Percentiles rank a stretch among this genome's conserved stretches.
phyloP scores from a whole-genome alignment of 1,284 basidiomycete genomes.

The Ustilago lituana region DNA sequence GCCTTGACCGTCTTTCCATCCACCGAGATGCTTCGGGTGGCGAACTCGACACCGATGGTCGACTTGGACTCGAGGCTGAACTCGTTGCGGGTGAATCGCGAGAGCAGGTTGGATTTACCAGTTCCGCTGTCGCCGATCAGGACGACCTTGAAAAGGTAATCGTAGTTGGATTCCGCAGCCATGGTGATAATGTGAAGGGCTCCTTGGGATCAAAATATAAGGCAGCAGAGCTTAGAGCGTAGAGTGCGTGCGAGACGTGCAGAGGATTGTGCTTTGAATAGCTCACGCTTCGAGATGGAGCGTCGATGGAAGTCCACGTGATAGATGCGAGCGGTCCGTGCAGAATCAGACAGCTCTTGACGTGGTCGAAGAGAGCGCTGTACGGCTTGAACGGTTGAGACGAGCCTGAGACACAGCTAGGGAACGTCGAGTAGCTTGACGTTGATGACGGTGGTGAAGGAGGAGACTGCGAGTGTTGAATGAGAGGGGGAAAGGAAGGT shows the following conservation, averaged over 20 bases:
- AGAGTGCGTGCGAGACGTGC: no score
- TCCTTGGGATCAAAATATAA: no score
- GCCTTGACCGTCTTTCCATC: slow-evolving; percentile 98
- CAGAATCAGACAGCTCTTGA: background rate
- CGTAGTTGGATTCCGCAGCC: slow-evolving; percentile 65
- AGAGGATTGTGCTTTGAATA: no score
- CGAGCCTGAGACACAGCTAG: no score
- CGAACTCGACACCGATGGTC: slow-evolving; percentile 99
- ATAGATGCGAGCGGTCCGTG: background rate
- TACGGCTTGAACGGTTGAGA: no score
- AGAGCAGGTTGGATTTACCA: slow-evolving; percentile 80
- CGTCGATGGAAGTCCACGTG: background rate
- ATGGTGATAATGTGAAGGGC: slow-evolving; percentile 26
- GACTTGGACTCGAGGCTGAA: slow-evolving; percentile 96
- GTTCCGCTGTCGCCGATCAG: slow-evolving; percentile 99
- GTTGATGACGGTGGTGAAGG: no score
- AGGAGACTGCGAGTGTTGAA: no score
- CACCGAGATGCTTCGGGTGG: slow-evolving; percentile 91
- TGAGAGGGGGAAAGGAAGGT: no score
- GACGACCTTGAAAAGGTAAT: slow-evolving; percentile 71
- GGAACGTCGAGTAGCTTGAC: no score
- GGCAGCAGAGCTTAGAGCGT: no score
- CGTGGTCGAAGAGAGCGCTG: no score
- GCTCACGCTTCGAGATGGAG: background rate
- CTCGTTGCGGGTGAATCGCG: slow-evolving; percentile 92